Evolutionary conservation across 1,284 basidiomycete species (phyloP), one percentile per base, ranked within the genome.

Genomic region (Boletus semigastroideus): DNA sequence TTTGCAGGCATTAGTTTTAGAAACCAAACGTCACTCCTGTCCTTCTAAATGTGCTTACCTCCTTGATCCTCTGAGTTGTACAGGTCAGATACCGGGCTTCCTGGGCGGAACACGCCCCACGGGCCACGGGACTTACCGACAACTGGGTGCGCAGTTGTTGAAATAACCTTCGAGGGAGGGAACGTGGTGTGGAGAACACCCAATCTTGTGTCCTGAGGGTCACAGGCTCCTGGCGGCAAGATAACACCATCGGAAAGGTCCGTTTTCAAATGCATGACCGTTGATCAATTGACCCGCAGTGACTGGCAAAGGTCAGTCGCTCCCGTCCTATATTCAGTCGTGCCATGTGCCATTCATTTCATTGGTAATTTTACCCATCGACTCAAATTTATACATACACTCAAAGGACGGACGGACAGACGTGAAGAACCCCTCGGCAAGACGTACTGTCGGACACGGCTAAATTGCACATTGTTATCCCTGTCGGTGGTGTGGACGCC

Each of bases 171-270:
- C 46, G 47, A 62, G 57, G 63, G 57, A 64, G 53, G 64, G 55
- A 69, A 65, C 66, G 64, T 65, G 67, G 57, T 59, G 62, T 65
- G 62, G 59, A 66, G 64, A 56, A 49, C 42, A 52, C 44, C 54
- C 53, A 49, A 57, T 55, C 43, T 42, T n/a, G 46, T 48, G 3
- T 43, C 12, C 25, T 28, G 40, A 38, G 41, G 51, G 41, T 51
- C 22, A 12, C 30, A 31, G 38, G 39, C 33, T 48, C 20, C 48
- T 28, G 50, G 59, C 51, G 53, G 61, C 46, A 51, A 63, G 60
- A 63, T 56, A 63, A 65, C 57, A 55, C 39, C 43, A 48, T 36
- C 58, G 55, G 52, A 39, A 62, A 22, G 49, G 49, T 12, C 57
- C 54, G 46, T 53, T 65, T 67, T 49, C 43, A 66, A 67, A 65